Percentiles rank a stretch among this genome's conserved stretches.
Conservation (phyloP, 345 rosid species). For the Acer negundo region DNA sequence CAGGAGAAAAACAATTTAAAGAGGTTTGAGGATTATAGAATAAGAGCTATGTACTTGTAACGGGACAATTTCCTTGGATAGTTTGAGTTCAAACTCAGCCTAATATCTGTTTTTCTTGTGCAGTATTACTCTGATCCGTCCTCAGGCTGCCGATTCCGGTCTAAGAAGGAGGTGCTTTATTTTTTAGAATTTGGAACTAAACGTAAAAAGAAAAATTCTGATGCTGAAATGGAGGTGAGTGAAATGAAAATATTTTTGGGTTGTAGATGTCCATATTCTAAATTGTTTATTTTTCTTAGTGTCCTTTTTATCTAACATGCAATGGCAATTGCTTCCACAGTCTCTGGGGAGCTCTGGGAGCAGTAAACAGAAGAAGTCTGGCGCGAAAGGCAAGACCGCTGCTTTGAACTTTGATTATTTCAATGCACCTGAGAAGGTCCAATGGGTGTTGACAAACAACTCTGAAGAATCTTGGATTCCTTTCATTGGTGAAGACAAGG, state of each 20-base stretch:
- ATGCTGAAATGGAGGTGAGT: slow-evolving; percentile 31
- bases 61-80: not conserved
- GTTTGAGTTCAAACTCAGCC: not conserved
- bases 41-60: not conserved
- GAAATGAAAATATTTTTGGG: not conserved
- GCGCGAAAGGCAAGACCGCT: too few relatives aligned
- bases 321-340: slow-evolving; percentile 14
- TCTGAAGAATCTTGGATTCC: slow-evolving; percentile 41
- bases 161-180: slow-evolving; percentile 50
- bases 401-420: slow-evolving; percentile 24
- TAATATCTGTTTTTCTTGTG: slow-evolving; percentile 12
- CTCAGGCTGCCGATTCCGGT: slow-evolving; percentile 41
- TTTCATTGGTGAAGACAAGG: slow-evolving; percentile 23
- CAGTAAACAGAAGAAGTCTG: not conserved
- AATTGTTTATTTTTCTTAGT: not conserved
- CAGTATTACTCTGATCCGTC: slow-evolving; percentile 50
- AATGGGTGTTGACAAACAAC: too few relatives aligned
- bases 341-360: slow-evolving; percentile 29
- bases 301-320: not conserved
- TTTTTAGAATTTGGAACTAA: slow-evolving; percentile 46
- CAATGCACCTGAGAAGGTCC: slow-evolving; percentile 32
- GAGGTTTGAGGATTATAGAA: not conserved
- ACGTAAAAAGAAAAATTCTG: slow-evolving; percentile 29
- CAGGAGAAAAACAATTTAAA: not conserved
- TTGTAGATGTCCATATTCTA: not conserved